Evolutionary conservation across 495 filamentous ascomycete genomes (phyloP), one percentile per base, ranked within the genome.

Genomic region (Penicillium egyptiacum): DNA sequence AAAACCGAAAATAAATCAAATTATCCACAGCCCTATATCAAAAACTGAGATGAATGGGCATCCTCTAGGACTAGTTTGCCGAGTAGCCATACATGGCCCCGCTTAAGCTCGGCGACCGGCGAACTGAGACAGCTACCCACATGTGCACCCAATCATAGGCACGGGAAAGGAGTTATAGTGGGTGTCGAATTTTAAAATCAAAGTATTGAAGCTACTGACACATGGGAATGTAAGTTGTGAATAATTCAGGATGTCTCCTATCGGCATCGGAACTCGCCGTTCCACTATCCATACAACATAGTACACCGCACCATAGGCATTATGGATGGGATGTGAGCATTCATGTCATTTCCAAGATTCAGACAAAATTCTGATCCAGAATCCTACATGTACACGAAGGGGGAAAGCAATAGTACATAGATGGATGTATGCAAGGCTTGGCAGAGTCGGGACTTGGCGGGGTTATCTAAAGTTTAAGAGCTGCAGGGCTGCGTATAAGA

Each of bases 181-280:
- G 20, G 19, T 26, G 40, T 55, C 17, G 17, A 48, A 42, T 12
- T 2, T 17, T n/a, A 17, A 8, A 17, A 39, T 39, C 17, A 6
- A 39, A n/a, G 16, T 17, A 50, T 20, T 20, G 23, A n/a, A 48
- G 19, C 35, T 23, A 59, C 55, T 65, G 65, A 54, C 62, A 60
- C 51, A 65, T 59, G 31, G 39, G 33, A 57, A 60, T 31, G 23
- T 12, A 28, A n/a, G 14, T 8, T 26, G 35, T 62, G 59, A 62
- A 35, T 62, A 65, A 65, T 58, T 26, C 42, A 8, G 6, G n/a
- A 39, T 48, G 14, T 41, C 17, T 20, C 23, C 44, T 57, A 33
- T 57, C 53, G 16, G 30, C 35, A 28, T 66, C 63, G 64, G 58
- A 41, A 42, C 22, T 46, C 58, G 50, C 63, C 65, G 58, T 48